Base-by-base conservation (phyloP, 116 monocot species). In the Trichopus zeylanicus region DNA sequence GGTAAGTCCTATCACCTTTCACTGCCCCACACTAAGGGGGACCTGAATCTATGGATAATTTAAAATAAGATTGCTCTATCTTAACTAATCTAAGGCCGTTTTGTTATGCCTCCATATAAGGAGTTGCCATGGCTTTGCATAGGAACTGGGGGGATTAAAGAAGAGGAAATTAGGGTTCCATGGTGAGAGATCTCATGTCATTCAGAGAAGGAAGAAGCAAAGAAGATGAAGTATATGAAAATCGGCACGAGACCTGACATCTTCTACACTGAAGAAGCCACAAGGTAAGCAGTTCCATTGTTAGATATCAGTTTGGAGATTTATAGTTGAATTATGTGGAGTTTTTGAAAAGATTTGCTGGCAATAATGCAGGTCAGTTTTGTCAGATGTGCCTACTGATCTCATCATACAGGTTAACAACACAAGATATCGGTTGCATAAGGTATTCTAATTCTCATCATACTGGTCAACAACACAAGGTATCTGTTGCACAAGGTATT, bases 181-280 rank as follows among this genome's bases (percentile, higher is more conserved):
- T 34, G 9, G 28, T 28, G 10, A 32, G 59, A 70, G 27, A 12
- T 66, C 58, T 78, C 61, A 78, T 73, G 71, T 72, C 59, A 68
- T 54, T 68, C 21, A 33, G 9, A 31, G 61, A 53, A 51, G 34
- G 51, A 48, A 58, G 60, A 59, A 42, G 47, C 25, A 34, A 9
- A 26, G 18, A 77, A 69, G 54, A 91, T 89, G 94, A 94, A 94
- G 80, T 94, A 86, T 37, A 89, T 83, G 94, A 94, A 86, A 80
- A 66, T 94, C 51, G 94, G 89, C 65, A 71, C 78, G 28, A 83
- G 78, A 24, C 81, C 83, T 32, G 94, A 94, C 61, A 86, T 80
- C 28, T 86, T 94, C 69, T 86, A 83, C 78, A 86, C 89, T 12
- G 80, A 86, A 70, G 75, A 73, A 48, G 80, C 82, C 47, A 61